These are phyloP conservation scores for Penicillium crustosum DNA, from an alignment of 2,329 filamentous ascomycete species.

Conservation along the genomic window DNA sequence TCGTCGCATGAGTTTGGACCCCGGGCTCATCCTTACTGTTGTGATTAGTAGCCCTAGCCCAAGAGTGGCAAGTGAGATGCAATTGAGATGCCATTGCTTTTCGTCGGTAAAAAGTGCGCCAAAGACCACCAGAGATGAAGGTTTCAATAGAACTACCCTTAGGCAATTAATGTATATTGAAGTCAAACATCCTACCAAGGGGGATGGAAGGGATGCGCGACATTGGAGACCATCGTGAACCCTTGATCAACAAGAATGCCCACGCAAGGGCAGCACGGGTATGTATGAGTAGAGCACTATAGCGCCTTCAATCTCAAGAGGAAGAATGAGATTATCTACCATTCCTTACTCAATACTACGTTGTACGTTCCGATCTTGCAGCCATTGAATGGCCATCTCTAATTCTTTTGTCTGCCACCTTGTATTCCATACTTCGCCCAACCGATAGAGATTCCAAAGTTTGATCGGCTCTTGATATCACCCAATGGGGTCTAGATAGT, in stretches of 20 bases:
- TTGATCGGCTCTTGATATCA: neutral
- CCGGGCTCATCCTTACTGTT: neutral
- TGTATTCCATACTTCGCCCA: neutral
- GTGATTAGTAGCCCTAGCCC: neutral
- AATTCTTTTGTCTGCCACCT: neutral
- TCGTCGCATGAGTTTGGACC: neutral
- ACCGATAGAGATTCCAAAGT: neutral
- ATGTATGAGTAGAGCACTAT: conserved; percentile 8
- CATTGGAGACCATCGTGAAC: conserved; percentile 25
- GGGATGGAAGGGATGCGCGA: conserved; percentile 29
- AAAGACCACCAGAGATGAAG: conserved; percentile 2
- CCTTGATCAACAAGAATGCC: conserved; percentile 26
- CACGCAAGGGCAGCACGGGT: conserved; percentile 25
- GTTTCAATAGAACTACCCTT: conserved; percentile 10
- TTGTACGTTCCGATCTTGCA: conserved; percentile 8
- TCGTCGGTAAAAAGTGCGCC: neutral
- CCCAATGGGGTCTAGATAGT: neutral
- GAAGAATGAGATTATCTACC: conserved; percentile 11
- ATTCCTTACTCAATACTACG: conserved; percentile 24
- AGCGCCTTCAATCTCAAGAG: neutral
- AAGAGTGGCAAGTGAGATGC: neutral
- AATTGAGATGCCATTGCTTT: neutral
- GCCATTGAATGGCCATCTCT: neutral
- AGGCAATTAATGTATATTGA: conserved; percentile 19
- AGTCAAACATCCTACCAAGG: conserved; percentile 19